Percentiles rank a stretch among this genome's conserved stretches.
phyloP scores from a whole-genome alignment of 139 green algal genomes.

The Chlamydomonas sphaeroides region DNA sequence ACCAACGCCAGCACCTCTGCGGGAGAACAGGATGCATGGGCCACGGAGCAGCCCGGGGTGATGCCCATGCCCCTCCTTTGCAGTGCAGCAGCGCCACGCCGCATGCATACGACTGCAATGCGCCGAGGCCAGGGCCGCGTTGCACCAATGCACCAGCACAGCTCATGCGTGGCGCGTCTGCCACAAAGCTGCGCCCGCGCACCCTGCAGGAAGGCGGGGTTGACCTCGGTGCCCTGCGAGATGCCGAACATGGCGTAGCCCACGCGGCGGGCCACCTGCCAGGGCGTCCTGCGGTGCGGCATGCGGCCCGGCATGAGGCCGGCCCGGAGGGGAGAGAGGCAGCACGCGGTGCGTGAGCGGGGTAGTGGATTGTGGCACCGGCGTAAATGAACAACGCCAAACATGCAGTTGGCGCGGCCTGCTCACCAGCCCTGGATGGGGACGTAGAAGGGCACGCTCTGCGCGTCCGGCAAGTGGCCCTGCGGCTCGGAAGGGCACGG shows the following conservation, averaged over 20 bases:
- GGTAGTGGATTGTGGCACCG: background rate
- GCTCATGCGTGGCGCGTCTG: too few species aligned
- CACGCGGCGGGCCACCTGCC: conserved; percentile 60
- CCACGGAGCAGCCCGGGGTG: background rate
- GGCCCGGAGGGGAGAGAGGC: too few species aligned
- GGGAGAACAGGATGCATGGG: too few species aligned
- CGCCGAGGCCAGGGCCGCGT: too few species aligned
- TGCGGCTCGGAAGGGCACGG: background rate
- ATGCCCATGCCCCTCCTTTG: too few species aligned
- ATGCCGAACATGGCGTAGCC: conserved; percentile 81
- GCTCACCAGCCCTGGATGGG: conserved; percentile 63
- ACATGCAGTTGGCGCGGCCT: too few species aligned
- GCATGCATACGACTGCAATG: too few species aligned
- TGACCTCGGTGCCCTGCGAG: conserved; percentile 76
- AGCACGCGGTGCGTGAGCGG: background rate
- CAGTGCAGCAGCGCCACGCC: too few species aligned
- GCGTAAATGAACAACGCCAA: background rate
- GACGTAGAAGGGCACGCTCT: conserved; percentile 66
- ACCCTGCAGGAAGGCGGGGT: conserved; percentile 69
- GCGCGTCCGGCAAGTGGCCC: conserved; percentile 55
- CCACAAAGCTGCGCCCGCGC: background rate
- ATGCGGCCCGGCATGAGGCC: background rate
- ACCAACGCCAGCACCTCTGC: conserved; percentile 12
- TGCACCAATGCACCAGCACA: too few species aligned
- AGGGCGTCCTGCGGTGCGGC: conserved; percentile 41